A percentile compares a stretch with the other conserved stretches of the same genome.
phyloP scores from a whole-genome alignment of 306 rosid species.

The Medicago truncatula region DNA sequence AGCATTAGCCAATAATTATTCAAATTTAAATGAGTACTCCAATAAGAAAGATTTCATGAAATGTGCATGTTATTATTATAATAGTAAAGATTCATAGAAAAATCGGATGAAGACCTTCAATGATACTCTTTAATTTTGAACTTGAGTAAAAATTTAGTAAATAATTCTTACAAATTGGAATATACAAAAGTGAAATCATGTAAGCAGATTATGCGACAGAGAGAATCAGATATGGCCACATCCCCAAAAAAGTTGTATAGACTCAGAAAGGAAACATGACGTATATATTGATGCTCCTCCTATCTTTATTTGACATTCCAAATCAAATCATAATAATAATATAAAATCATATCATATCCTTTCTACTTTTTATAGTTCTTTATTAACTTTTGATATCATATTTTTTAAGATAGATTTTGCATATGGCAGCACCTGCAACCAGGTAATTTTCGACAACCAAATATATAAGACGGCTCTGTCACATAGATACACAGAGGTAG shows the following conservation, averaged over 20 bases:
- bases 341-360: conserved; percentile 27
- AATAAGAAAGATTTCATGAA: too few relatives aligned
- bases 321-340: neutral
- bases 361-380: neutral
- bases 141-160: too few relatives aligned
- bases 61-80: too few relatives aligned
- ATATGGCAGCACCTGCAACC: conserved; percentile 38
- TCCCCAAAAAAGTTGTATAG: conserved; percentile 28
- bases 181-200: neutral
- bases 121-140: too few relatives aligned
- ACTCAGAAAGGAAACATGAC: conserved; percentile 40
- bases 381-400: conserved; percentile 37
- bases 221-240: conserved; percentile 37
- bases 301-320: conserved; percentile 31
- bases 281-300: conserved; percentile 16
- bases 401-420: conserved; percentile 31
- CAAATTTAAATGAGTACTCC: too few relatives aligned
- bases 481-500: neutral
- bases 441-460: conserved; percentile 43
- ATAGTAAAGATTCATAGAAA: too few relatives aligned
- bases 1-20: too few relatives aligned
- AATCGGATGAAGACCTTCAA: too few relatives aligned
- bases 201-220: conserved; percentile 33
- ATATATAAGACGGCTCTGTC: conserved; percentile 62
- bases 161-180: too few relatives aligned